Conservation (phyloP, 306 rosid species). For the Begonia masoniana region DNA sequence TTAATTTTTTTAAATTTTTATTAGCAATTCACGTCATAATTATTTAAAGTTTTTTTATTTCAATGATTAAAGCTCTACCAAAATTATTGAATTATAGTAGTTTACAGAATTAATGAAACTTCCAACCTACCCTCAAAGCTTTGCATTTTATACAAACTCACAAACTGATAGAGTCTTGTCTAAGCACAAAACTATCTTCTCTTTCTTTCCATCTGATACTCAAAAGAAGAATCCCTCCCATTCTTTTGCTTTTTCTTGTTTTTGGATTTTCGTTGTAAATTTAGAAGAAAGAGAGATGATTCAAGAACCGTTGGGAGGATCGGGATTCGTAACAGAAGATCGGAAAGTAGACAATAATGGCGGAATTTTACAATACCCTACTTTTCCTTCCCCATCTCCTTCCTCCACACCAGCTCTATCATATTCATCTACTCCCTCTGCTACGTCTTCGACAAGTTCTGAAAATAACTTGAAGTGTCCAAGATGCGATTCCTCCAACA, state of each 20-base stretch:
- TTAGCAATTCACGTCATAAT: too few species aligned
- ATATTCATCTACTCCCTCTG: slow-evolving; percentile 2
- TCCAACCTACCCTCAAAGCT: too few species aligned
- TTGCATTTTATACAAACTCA: too few species aligned
- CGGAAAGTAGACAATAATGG: slow-evolving; percentile 43
- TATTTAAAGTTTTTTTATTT: too few species aligned
- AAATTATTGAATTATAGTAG: too few species aligned
- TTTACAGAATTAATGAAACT: too few species aligned
- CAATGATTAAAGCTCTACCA: too few species aligned
- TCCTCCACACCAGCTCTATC: slow-evolving; percentile 17
- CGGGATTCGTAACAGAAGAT: slow-evolving; percentile 38
- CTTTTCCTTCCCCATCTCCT: slow-evolving; percentile 25
- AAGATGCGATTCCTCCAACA: slow-evolving; percentile 67
- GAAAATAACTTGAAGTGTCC: slow-evolving; percentile 66
- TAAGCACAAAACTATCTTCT: slow-evolving; percentile 35
- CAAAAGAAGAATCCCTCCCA: slow-evolving; percentile 43
- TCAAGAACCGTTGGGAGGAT: slow-evolving; percentile 73
- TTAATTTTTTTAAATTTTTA: too few species aligned
- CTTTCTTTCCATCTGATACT: slow-evolving; percentile 58
- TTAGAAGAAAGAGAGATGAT: slow-evolving; percentile 76
- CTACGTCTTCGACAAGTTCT: slow-evolving; percentile 7
- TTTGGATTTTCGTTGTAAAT: too few species aligned
- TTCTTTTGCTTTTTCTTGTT: slow-evolving; percentile 55
- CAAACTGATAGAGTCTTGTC: too few species aligned
- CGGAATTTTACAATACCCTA: slow-evolving; percentile 18